Conservation (phyloP, 495 filamentous ascomycete genomes). For the Mytilinidion resinicola region DNA sequence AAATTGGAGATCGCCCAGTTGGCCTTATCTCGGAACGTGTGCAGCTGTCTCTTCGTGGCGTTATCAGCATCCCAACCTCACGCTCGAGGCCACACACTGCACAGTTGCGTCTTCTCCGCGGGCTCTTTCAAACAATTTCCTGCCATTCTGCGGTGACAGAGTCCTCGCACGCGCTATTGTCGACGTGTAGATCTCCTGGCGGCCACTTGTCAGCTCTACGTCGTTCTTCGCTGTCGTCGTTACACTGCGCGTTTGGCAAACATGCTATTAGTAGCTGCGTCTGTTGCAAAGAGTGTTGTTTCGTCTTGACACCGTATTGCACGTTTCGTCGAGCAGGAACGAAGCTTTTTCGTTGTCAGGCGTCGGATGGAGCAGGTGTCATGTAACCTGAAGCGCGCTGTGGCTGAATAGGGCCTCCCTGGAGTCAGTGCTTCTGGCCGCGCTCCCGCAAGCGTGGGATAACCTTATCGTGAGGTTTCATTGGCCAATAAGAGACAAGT, state of each 20-base stretch:
- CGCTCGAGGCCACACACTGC: not conserved
- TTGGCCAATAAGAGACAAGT: conserved; percentile 1
- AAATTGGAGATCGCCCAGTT: not conserved
- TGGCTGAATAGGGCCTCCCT: no score
- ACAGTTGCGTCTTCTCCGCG: conserved; percentile 14
- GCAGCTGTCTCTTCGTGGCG: conserved; percentile 1
- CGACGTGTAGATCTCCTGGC: no score
- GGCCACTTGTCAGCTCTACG: no score
- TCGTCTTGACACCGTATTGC: no score
- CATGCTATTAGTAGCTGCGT: no score
- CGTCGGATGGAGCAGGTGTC: not conserved
- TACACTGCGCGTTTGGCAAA: no score
- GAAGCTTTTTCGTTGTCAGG: not conserved
- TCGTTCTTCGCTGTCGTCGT: no score
- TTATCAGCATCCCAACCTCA: conserved; percentile 13
- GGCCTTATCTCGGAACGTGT: conserved; percentile 12
- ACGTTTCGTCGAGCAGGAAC: not conserved
- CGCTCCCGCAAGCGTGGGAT: conserved; percentile 7
- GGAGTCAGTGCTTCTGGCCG: not conserved
- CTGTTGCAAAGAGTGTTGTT: no score
- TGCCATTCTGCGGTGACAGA: not conserved
- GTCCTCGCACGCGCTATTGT: not conserved
- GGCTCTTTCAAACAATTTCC: not conserved
- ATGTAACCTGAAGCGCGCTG: not conserved
- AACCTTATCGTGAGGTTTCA: conserved; percentile 13